These are phyloP conservation scores for Aspergillus ostianus DNA, from an alignment of 495 filamentous ascomycete species.

Conservation along the genomic window DNA sequence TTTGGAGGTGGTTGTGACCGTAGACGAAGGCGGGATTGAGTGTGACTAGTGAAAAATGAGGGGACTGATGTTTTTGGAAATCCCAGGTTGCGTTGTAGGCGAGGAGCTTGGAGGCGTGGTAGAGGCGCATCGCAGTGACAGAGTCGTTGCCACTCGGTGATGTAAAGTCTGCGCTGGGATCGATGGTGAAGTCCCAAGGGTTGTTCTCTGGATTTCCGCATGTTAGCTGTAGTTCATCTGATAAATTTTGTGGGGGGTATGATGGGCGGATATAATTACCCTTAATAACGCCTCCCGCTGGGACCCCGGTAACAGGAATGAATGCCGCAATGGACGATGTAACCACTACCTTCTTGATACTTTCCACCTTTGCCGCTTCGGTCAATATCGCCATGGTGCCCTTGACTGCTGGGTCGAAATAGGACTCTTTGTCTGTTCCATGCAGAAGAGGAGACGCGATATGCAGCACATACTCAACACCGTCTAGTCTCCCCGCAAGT, in stretches of 20 bases:
- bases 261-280: constrained; percentile 14
- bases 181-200: constrained; percentile 28
- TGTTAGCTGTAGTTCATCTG: background rate
- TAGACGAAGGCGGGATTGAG: constrained; percentile 30
- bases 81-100: constrained; percentile 30
- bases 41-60: constrained; percentile 28
- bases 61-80: constrained; percentile 21
- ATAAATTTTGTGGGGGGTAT: background rate
- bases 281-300: constrained; percentile 24
- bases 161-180: constrained; percentile 22
- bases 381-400: constrained; percentile 32
- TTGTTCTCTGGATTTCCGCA: constrained; percentile 27
- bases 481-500: constrained; percentile 29
- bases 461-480: constrained; percentile 39
- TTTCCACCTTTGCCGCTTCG: constrained; percentile 26
- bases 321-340: constrained; percentile 34
- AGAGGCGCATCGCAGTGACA: constrained; percentile 22
- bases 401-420: constrained; percentile 32
- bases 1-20: constrained; percentile 30
- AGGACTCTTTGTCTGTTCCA: constrained; percentile 26
- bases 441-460: constrained; percentile 38
- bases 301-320: constrained; percentile 26
- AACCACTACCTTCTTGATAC: constrained; percentile 37
- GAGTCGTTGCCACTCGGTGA: constrained; percentile 14
- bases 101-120: constrained; percentile 31